Base-by-base conservation (phyloP, 306 rosid genomes). In the Carpinus viminea region DNA sequence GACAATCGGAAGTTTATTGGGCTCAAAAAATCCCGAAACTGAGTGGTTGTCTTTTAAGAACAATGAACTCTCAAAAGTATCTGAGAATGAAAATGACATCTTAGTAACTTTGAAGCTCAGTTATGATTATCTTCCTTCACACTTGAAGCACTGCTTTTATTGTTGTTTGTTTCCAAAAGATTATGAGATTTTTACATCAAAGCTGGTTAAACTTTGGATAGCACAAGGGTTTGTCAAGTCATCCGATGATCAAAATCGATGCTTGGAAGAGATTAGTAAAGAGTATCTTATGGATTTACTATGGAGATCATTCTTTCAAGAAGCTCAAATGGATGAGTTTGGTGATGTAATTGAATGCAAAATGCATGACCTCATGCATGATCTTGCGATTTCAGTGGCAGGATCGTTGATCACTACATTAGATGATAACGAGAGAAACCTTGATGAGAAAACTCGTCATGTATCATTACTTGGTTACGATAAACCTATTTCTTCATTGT, bases 121-220 rank as follows among this genome's bases (percentile, higher is more conserved):
- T 45, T 41, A 52, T 24, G 47, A 41, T 66, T 18, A 66, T 43
- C 52, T 80, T 6, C 36, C 74, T 0, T 52, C 50, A 15, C 59
- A 47, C 1, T 10, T 74, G 1, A 80, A 66, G 20, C 53, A 9
- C 1, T 60, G 82, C 0, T 53, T 72, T 18, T 78, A n/a, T 72
- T 78, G 78, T 41, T 65, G 62, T 4, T n/a, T 80, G 13, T 74
- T 74, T 68, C 64, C 83, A 17, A 80, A 74, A 38, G 71, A 56
- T 53, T 45, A 2, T 4, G 0, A 0, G 0, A 50, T 80, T 55
- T 0, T 4, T 0, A 61, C 7, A 21, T 0, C 4, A 5, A 3
- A 0, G 0, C n/a, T 78, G 9, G 20, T 81, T 70, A 10, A 46
- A 2, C 65, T 81, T 60, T 81, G 80, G 80, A 34, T 76, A 16